These are phyloP conservation scores for Fraxinus latifolia DNA, from an alignment of 305 asterid genomes.

Conservation along the genomic window DNA sequence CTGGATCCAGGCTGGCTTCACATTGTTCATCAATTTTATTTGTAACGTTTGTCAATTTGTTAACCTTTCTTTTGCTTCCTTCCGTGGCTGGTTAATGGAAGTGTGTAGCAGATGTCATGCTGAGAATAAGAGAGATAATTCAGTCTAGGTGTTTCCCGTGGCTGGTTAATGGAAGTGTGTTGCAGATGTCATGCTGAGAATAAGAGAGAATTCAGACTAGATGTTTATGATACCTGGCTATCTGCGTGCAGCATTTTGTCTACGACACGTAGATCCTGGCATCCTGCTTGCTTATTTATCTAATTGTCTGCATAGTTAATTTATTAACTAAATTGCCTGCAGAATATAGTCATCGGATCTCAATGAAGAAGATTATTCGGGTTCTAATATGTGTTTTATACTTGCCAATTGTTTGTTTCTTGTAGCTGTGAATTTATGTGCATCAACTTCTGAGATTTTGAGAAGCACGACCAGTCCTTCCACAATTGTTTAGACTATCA, in stretches of 20 bases:
- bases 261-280: background rate
- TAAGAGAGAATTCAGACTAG: background rate
- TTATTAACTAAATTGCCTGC: slow-evolving; percentile 6
- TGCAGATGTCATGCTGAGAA: background rate
- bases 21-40: background rate
- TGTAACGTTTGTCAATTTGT: background rate
- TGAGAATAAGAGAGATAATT: background rate
- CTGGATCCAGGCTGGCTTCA: slow-evolving; percentile 3
- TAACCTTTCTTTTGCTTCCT: background rate
- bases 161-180: background rate
- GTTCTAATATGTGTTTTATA: background rate
- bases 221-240: background rate
- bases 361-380: background rate
- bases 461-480: background rate
- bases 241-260: background rate
- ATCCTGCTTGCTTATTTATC: background rate
- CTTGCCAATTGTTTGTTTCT: background rate
- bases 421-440: background rate
- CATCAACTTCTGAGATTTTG: background rate
- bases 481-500: slow-evolving; percentile 4
- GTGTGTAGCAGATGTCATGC: background rate
- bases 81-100: background rate
- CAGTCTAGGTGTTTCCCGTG: background rate
- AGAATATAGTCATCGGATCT: background rate
- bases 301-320: background rate